Conservation (phyloP, 495 filamentous ascomycete species). For the Schizothecium vesticola region DNA sequence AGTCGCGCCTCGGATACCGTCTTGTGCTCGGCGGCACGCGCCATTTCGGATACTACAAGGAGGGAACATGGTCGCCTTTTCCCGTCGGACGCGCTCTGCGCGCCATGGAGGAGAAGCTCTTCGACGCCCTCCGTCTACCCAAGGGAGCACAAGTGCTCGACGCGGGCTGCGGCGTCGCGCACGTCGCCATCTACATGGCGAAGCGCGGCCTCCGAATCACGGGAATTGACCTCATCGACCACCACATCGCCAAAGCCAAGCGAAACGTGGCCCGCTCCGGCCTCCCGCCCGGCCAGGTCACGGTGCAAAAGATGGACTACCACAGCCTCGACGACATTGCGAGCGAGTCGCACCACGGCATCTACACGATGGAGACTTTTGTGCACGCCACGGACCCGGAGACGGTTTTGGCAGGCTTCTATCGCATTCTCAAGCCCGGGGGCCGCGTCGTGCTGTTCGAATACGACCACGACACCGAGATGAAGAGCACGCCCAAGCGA, state of each 20-base stretch:
- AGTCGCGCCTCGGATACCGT: constrained; percentile 48
- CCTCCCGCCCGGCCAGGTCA: constrained; percentile 33
- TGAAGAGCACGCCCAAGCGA: background rate
- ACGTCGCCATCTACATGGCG: constrained; percentile 47
- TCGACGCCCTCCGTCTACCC: constrained; percentile 31
- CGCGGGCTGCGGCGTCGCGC: constrained; percentile 48
- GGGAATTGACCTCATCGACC: constrained; percentile 48
- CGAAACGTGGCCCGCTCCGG: constrained; percentile 36
- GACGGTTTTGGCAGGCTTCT: constrained; percentile 43
- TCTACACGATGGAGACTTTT: constrained; percentile 57
- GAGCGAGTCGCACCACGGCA: constrained; percentile 42
- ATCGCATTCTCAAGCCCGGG: constrained; percentile 46
- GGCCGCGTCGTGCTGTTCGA: constrained; percentile 46
- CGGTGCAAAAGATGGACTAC: constrained; percentile 46
- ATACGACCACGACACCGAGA: constrained; percentile 41
- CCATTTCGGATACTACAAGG: constrained; percentile 48
- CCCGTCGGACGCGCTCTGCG: constrained; percentile 37
- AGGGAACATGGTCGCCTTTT: constrained; percentile 47
- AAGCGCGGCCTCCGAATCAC: constrained; percentile 36
- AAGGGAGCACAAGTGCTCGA: constrained; percentile 43
- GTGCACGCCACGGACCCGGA: constrained; percentile 51
- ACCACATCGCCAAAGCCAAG: constrained; percentile 42
- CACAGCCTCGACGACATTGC: constrained; percentile 44
- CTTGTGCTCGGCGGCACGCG: constrained; percentile 46
- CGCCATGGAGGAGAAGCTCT: constrained; percentile 47